Conservation (phyloP, 2,329 filamentous ascomycete genomes). For the Apiospora pterosperma region DNA sequence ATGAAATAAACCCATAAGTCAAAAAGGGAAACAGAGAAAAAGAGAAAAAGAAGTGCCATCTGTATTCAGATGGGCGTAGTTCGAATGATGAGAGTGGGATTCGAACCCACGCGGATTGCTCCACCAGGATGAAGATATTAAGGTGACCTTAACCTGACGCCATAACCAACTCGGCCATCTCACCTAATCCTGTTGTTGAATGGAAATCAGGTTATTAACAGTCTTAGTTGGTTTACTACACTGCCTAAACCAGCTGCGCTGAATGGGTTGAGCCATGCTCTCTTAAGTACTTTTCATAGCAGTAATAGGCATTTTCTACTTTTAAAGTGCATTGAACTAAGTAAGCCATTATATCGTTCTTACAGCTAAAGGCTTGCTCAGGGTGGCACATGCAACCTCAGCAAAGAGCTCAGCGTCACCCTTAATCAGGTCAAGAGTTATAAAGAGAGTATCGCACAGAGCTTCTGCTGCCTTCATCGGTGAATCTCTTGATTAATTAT, state of each 20-base stretch:
- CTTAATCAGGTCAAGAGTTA: too few relatives aligned
- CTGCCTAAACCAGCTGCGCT: too few relatives aligned
- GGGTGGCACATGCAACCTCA: not conserved
- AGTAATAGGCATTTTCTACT: too few relatives aligned
- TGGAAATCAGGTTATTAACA: not conserved
- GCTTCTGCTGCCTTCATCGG: not conserved
- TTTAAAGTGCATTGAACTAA: too few relatives aligned
- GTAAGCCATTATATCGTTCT: too few relatives aligned
- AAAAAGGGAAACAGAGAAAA: not conserved
- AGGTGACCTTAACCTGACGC: not conserved
- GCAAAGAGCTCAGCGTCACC: too few relatives aligned
- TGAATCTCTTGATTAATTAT: not conserved
- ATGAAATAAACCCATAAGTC: too few relatives aligned
- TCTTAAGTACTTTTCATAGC: too few relatives aligned
- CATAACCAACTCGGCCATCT: constrained; percentile 3
- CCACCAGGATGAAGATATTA: constrained; percentile 7
- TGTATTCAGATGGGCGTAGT: not conserved
- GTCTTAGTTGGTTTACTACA: too few relatives aligned
- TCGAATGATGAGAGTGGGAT: constrained; percentile 19
- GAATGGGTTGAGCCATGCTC: too few relatives aligned
- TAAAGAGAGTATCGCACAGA: not conserved
- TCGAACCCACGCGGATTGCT: constrained; percentile 25
- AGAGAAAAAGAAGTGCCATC: not conserved
- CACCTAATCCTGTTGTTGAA: not conserved
- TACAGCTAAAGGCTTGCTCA: too few relatives aligned